Evolutionary conservation across 192 early-diverging fungal genomes (phyloP), one percentile per base, ranked within the genome.

Genomic region (Podila epigama): DNA sequence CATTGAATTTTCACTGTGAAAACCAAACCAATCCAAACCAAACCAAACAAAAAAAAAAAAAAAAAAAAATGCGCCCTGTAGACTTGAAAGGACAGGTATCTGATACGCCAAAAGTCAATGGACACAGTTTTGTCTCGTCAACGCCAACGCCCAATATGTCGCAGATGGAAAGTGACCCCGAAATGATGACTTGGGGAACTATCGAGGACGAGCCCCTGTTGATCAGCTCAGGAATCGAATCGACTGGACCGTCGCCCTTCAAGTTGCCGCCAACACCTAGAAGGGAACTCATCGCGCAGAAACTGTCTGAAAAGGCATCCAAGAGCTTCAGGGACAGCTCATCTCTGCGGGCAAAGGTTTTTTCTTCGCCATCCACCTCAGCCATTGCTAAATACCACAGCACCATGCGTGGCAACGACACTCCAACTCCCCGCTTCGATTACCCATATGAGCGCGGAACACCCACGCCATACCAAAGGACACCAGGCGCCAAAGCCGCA

Each of bases 101-200:
- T 16, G 85, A 75, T n/a, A 89, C 92, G 0, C 91, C 91, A 5
- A 75, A 58, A 42, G 71, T 89, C 31, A 63, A 79, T 22, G 91
- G 89, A 1, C 93, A 83, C 52, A 67, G 60, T 10, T 84, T 89
- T 58, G 92, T 95, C 1, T 83, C 91, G 9, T 78, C 87, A 9
- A 93, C 94, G 20, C 93, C 93, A 0, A 68, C 85, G 3, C 75
- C 86, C 2, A 82, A 73, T 33, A 93, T 92, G 29, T 81, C 88
- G 10, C 69, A 87, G 55, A 63, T 95, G 32, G 73, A 63, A n/a
- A 90, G 90, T 40, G 88, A 86, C 18, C 79, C 84, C 31, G 88
- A 89, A 22, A 60, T 94, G 33, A 91, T 95, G 90, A 95, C 94
- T 20, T 95, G 93, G 93, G 93, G 93, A 41, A 86, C 84, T 29